A percentile compares a stretch with the other conserved stretches of the same genome.
phyloP scores from a whole-genome alignment of 176 grass and related monocot species.

The Ampelocalamus luodianensis region DNA sequence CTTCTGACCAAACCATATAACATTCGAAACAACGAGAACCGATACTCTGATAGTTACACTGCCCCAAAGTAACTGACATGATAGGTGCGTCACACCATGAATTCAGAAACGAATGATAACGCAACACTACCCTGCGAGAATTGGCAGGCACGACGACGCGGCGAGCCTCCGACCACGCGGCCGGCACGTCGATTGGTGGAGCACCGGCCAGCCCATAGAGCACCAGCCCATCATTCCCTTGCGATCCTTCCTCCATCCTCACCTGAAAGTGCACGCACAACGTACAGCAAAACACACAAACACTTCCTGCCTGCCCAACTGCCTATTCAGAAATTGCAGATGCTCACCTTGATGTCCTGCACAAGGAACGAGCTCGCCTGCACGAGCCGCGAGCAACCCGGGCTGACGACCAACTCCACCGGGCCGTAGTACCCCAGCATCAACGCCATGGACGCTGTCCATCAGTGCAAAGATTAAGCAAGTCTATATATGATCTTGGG shows the following conservation, averaged over 20 bases:
- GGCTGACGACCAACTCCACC: constrained; percentile 50
- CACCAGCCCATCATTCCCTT: background rate
- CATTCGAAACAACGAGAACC: background rate
- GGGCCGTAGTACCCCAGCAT: constrained; percentile 58
- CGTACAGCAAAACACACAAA: background rate
- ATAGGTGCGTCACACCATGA: background rate
- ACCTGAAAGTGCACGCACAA: constrained; percentile 43
- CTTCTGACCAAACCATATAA: background rate
- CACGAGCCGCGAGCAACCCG: constrained; percentile 60
- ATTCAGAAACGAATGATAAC: background rate
- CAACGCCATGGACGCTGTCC: constrained; percentile 59
- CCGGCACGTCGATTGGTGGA: constrained; percentile 58
- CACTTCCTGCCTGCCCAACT: background rate
- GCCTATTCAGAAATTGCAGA: too few relatives aligned
- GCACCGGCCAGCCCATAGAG: constrained; percentile 54
- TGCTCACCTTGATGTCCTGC: constrained; percentile 46
- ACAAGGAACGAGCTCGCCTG: constrained; percentile 54
- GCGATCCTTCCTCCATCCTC: constrained; percentile 33
- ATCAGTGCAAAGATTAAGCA: background rate
- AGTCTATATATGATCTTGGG: background rate
- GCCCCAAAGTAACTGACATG: background rate
- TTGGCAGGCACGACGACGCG: constrained; percentile 48
- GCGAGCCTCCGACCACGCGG: constrained; percentile 57
- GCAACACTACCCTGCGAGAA: constrained; percentile 52
- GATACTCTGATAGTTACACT: background rate